Conservation (phyloP, 108 stramenopile genomes). For the Schizochytrium sp. region DNA sequence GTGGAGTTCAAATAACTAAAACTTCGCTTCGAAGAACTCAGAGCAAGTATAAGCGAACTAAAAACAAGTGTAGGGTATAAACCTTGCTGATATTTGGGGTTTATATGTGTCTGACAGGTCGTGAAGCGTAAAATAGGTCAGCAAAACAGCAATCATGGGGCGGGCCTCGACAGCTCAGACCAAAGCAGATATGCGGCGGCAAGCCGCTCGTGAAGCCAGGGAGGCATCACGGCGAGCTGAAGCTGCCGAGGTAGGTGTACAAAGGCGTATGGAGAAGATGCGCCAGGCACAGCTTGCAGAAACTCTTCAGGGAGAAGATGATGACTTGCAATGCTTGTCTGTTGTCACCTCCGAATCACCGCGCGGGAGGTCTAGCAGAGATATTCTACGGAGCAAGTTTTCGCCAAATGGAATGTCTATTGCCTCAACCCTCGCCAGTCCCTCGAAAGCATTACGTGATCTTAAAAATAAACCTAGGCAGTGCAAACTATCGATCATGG, state of each 20-base stretch:
- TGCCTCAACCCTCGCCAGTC: not conserved
- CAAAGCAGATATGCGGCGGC: constrained; percentile 32
- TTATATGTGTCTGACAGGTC: not conserved
- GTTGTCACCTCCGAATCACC: too few species aligned
- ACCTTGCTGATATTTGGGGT: not conserved
- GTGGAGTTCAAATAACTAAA: too few species aligned
- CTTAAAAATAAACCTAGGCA: not conserved
- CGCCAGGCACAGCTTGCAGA: not conserved
- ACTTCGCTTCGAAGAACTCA: too few species aligned
- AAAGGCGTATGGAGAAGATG: constrained; percentile 12
- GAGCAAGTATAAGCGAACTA: too few species aligned
- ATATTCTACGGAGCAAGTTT: not conserved
- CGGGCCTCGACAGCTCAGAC: constrained; percentile 15
- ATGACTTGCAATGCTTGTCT: too few species aligned
- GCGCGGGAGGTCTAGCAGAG: not conserved
- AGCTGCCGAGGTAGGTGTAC: not conserved
- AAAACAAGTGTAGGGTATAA: too few species aligned
- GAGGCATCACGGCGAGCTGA: constrained; percentile 17
- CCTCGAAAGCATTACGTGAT: not conserved
- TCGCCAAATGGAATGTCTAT: not conserved
- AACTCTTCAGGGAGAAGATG: not conserved
- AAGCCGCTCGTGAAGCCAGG: constrained; percentile 5
- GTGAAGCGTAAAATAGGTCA: not conserved
- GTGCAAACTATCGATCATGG: constrained; percentile 39
- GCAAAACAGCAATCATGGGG: not conserved